Evolutionary conservation across 176 grass and related monocot genomes (phyloP).

Genomic region (Cenchrus americanus): DNA sequence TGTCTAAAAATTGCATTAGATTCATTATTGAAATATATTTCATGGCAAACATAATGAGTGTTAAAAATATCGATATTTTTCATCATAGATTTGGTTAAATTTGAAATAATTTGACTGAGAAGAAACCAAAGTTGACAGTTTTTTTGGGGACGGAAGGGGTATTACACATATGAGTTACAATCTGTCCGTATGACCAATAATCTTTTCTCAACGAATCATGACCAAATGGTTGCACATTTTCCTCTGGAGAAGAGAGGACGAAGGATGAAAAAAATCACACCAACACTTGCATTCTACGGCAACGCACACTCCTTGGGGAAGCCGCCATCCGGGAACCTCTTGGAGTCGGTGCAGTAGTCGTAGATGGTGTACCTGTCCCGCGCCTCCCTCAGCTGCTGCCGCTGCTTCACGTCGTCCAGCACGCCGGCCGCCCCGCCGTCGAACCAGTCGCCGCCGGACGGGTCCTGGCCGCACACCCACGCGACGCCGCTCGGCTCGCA

Average conservation of each 20-base stretch:
- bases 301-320: conserved; percentile 51
- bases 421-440: conserved; percentile 9
- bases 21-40: too few relatives aligned
- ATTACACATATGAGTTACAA: neutral
- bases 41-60: too few relatives aligned
- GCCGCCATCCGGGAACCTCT: conserved; percentile 50
- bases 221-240: neutral
- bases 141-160: too few relatives aligned
- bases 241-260: neutral
- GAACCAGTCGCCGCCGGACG: conserved; percentile 28
- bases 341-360: conserved; percentile 48
- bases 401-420: conserved; percentile 25
- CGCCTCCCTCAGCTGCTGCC: conserved; percentile 43
- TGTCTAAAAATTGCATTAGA: too few relatives aligned
- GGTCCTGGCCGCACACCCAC: conserved; percentile 43
- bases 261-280: conserved; percentile 42
- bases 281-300: neutral
- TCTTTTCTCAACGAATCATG: neutral
- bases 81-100: too few relatives aligned
- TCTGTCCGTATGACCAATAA: neutral
- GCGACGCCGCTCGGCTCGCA: conserved; percentile 24
- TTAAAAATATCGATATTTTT: too few relatives aligned
- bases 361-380: conserved; percentile 54
- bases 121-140: too few relatives aligned
- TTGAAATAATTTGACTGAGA: too few relatives aligned